Percentiles rank a stretch among this genome's conserved stretches.
phyloP scores from a whole-genome alignment of 1,139 yeast species.

The Hyphopichia wangnamkhiaoensis region DNA sequence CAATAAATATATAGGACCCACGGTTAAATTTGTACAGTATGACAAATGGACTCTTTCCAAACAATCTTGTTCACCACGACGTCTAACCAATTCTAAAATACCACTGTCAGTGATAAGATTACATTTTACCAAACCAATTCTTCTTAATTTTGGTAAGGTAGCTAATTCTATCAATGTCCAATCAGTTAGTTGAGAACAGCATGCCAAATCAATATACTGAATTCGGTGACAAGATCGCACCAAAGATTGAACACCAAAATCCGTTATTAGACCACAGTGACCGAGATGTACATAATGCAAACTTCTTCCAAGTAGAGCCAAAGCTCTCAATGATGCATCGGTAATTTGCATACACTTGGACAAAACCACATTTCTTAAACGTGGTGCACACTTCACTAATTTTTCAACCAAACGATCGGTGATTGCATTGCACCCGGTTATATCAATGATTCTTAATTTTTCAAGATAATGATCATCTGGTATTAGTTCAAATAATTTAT shows the following conservation, averaged over 20 bases:
- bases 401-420: conserved; percentile 79
- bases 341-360: conserved; percentile 90
- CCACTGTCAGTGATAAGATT: conserved; percentile 86
- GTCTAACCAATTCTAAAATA: conserved; percentile 70
- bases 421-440: conserved; percentile 80
- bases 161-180: conserved; percentile 78
- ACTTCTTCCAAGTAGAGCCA: conserved; percentile 74
- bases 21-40: conserved; percentile 80
- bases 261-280: conserved; percentile 90
- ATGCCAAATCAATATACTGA: conserved; percentile 92
- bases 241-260: conserved; percentile 75
- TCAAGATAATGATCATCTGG: conserved; percentile 46
- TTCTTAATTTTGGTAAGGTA: conserved; percentile 73
- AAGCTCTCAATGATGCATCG: conserved; percentile 73
- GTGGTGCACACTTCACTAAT: conserved; percentile 76
- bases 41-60: conserved; percentile 92
- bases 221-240: conserved; percentile 81
- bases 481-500: conserved; percentile 53
- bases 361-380: conserved; percentile 80
- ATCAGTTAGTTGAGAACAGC: conserved; percentile 89
- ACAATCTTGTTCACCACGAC: conserved; percentile 71
- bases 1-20: conserved; percentile 69
- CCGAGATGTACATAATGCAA: conserved; percentile 91
- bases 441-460: conserved; percentile 73
- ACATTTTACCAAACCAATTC: conserved; percentile 94